Base-by-base conservation (phyloP, 345 rosid species). In the Cochlearia excelsa region DNA sequence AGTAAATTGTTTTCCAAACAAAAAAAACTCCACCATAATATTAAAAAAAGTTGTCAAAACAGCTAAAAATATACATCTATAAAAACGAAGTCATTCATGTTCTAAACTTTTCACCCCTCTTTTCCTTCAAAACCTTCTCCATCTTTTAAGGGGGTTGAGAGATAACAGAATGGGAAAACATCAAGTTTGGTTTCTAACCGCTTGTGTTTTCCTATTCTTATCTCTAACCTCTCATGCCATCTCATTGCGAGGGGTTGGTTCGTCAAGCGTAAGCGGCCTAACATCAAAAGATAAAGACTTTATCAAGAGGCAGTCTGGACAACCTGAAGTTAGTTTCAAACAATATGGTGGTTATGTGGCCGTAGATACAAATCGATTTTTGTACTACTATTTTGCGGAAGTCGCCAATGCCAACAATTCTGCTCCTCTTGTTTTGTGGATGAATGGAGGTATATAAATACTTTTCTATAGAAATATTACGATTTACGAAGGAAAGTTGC, bases 341-440 rank as follows among this genome's bases (percentile, higher is more conserved):
- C 94, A 89, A 10, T 82, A 74, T 10, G 83, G 85, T 1, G 91
- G 91, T 1, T 84, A 81, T 64, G 78, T 88, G 2, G 70, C 79
- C 0, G 80, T 80, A 0, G 72, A 16, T 16, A 86, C 59, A 38
- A 75, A 49, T 51, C 68, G 1, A 5, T 82, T 77, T 4, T 28
- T 79, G 10, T 88, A 69, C 50, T 84, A 89, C 48, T 86, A 86
- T 59, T 86, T 84, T 6, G 82, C 43, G 3, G 96, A 89, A 61
- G 76, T 87, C 35, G 61, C 30, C 3, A 54, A 75, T 3, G 65
- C 67, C 11, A 27, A 2, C 45, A 63, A 66, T 6, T 57, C 82
- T 23, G 33, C 78, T 65, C 91, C 96, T 65, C 90, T 86, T 65
- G 82, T 88, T 61, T 80, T 86, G 8, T 88, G 91, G 90, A 77